phyloP scores from a whole-genome alignment of 2,329 filamentous ascomycete species.

The Pseudogymnoascus sp. region DNA sequence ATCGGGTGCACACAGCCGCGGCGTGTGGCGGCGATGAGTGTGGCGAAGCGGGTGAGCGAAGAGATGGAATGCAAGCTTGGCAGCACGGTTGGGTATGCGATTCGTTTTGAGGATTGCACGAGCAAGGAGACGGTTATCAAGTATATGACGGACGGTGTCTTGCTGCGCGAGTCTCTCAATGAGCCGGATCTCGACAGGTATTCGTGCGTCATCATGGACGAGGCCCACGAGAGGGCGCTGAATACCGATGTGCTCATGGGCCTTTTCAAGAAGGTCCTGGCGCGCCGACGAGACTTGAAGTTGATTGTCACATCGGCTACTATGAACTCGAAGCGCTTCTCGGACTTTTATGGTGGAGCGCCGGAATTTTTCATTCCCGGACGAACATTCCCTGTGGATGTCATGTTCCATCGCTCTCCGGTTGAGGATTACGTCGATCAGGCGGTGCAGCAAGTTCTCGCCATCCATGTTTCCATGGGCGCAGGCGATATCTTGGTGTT shows the following conservation, averaged over 20 bases:
- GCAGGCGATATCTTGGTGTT: slow-evolving; percentile 93
- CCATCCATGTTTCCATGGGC: slow-evolving; percentile 93
- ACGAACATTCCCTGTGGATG: slow-evolving; percentile 92
- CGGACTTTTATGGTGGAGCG: slow-evolving; percentile 90
- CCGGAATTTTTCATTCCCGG: slow-evolving; percentile 96
- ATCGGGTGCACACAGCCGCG: slow-evolving; percentile 96
- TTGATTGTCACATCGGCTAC: slow-evolving; percentile 97
- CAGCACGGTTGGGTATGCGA: slow-evolving; percentile 86
- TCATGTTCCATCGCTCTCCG: slow-evolving; percentile 89
- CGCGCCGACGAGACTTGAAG: slow-evolving; percentile 83
- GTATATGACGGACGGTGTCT: slow-evolving; percentile 97
- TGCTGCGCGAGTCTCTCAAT: slow-evolving; percentile 86
- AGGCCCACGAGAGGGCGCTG: slow-evolving; percentile 91
- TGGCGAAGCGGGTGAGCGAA: slow-evolving; percentile 94
- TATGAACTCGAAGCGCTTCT: slow-evolving; percentile 96
- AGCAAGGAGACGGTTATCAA: slow-evolving; percentile 94
- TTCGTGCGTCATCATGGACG: slow-evolving; percentile 98
- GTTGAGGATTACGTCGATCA: slow-evolving; percentile 98
- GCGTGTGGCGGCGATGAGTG: slow-evolving; percentile 97
- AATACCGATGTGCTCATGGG: slow-evolving; percentile 98
- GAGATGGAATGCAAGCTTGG: slow-evolving; percentile 95
- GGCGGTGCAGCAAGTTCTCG: slow-evolving; percentile 89
- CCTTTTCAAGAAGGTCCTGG: slow-evolving; percentile 92
- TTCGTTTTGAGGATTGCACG: slow-evolving; percentile 97
- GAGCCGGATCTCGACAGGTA: slow-evolving; percentile 93